Conservation (phyloP, 768 basidiomycete species). For the Mrakia blollopis region DNA sequence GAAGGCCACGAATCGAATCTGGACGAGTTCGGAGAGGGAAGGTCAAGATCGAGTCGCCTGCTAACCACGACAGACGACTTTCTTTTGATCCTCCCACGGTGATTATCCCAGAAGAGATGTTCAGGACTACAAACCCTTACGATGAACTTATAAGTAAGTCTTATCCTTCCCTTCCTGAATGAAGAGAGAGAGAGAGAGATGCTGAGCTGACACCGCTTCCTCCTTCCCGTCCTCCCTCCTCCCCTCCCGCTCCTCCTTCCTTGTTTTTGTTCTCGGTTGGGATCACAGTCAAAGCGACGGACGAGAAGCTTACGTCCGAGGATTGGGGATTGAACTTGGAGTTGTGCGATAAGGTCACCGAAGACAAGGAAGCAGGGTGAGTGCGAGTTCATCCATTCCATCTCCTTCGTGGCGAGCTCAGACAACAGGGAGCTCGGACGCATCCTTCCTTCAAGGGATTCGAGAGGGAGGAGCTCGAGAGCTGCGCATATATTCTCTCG, state of each 20-base stretch:
- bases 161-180: not conserved
- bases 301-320: conserved; percentile 89
- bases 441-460: not conserved
- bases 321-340: conserved; percentile 94
- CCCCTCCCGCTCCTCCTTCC: not conserved
- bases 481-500: not conserved
- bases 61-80: not conserved
- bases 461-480: not conserved
- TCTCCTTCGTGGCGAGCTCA: not conserved
- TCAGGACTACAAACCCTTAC: conserved; percentile 58
- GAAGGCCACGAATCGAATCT: too few species aligned
- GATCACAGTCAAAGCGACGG: conserved; percentile 79
- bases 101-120: conserved; percentile 21
- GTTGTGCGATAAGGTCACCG: conserved; percentile 91
- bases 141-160: conserved; percentile 86
- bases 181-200: not conserved
- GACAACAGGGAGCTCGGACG: not conserved
- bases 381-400: too few species aligned
- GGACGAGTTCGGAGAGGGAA: too few species aligned
- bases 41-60: not conserved
- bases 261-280: not conserved
- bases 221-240: not conserved
- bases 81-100: not conserved
- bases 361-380: conserved; percentile 81
- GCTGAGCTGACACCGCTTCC: conserved; percentile 23